Percentiles rank a stretch among this genome's conserved stretches.
Conservation (phyloP, 805 yeast genomes). For the Yarrowia phangngaensis region DNA sequence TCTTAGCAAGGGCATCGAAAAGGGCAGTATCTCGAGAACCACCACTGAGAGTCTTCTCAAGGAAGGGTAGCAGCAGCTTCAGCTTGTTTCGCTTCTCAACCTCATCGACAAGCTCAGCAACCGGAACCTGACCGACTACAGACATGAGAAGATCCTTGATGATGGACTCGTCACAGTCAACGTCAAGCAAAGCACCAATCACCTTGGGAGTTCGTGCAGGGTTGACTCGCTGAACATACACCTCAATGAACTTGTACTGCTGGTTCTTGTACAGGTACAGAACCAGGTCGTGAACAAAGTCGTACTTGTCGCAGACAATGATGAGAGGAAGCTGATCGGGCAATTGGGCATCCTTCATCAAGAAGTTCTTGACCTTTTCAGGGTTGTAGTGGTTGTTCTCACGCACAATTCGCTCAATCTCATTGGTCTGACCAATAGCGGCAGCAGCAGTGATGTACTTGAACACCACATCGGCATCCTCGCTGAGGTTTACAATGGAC, state of each 20-base stretch:
- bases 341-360: conserved; percentile 79
- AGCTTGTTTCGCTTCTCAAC: conserved; percentile 95
- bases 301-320: conserved; percentile 89
- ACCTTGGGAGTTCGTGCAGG: conserved; percentile 96
- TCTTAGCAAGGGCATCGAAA: conserved; percentile 92
- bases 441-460: conserved; percentile 96
- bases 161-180: conserved; percentile 90
- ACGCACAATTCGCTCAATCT: conserved; percentile 92
- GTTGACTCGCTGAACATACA: conserved; percentile 95
- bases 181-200: conserved; percentile 91
- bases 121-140: conserved; percentile 92
- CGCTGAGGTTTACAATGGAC: conserved; percentile 87
- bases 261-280: conserved; percentile 92
- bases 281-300: conserved; percentile 88
- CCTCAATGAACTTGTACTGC: conserved; percentile 94
- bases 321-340: conserved; percentile 96
- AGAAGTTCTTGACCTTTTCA: conserved; percentile 93
- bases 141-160: conserved; percentile 76
- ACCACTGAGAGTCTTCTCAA: conserved; percentile 85
- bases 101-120: conserved; percentile 81
- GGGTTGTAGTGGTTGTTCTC: conserved; percentile 94
- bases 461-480: conserved; percentile 91
- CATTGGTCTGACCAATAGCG: conserved; percentile 80
- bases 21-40: conserved; percentile 81
- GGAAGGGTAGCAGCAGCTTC: conserved; percentile 84